These are phyloP conservation scores for Lodderomyces pseudojiufengensis DNA, from an alignment of 1,139 yeast genomes.

Conservation along the genomic window DNA sequence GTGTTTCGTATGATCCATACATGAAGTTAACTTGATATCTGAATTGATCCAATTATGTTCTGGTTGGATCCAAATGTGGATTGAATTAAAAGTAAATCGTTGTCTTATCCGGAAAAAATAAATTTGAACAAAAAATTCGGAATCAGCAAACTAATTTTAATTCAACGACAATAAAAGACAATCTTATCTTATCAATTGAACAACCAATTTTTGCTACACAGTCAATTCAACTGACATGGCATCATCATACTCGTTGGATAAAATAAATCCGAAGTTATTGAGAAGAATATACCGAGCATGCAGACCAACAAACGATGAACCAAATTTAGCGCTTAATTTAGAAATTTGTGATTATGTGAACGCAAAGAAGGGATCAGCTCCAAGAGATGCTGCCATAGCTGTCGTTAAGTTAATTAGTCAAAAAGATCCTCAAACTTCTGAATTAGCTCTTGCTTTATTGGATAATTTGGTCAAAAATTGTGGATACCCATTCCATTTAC, in stretches of 20 bases:
- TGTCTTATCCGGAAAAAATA: background rate
- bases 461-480: constrained; percentile 95
- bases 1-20: too few species aligned
- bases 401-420: constrained; percentile 81
- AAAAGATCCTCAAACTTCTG: constrained; percentile 75
- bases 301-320: constrained; percentile 77
- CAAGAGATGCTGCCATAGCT: constrained; percentile 92
- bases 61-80: too few species aligned
- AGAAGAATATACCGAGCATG: constrained; percentile 84
- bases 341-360: constrained; percentile 94
- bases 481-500: constrained; percentile 95
- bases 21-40: too few species aligned
- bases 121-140: too few species aligned
- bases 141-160: background rate
- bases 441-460: constrained; percentile 54
- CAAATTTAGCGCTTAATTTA: constrained; percentile 80
- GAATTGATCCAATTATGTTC: too few species aligned
- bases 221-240: constrained; percentile 6
- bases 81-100: too few species aligned
- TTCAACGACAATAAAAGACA: background rate
- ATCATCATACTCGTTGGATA: constrained; percentile 40
- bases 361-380: constrained; percentile 85
- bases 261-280: constrained; percentile 55
- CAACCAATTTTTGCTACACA: background rate
- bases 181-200: too few species aligned